A percentile compares a stretch with the other conserved stretches of the same genome.
Evolutionary conservation across 495 filamentous ascomycete genomes (phyloP).

Genomic region (Astrocystis sublimbata): DNA sequence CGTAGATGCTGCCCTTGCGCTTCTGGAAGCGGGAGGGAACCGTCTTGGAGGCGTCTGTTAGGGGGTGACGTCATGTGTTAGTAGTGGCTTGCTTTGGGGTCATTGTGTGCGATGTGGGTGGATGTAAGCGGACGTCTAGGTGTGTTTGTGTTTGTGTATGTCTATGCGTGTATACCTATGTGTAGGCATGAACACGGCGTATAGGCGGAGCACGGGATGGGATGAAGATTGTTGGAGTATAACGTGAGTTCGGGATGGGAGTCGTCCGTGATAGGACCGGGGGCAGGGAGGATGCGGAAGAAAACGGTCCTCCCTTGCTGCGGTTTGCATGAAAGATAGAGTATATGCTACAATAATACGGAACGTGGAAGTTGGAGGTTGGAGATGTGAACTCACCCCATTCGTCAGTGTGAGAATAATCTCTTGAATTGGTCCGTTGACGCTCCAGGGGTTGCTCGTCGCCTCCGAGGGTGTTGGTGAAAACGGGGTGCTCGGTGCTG

Average conservation of each 20-base stretch:
- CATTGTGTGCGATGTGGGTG: not conserved
- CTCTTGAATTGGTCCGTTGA: slow-evolving; percentile 26
- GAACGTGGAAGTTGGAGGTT: not conserved
- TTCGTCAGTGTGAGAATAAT: slow-evolving; percentile 39
- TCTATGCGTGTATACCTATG: not conserved
- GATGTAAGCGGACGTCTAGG: not conserved
- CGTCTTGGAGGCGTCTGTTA: slow-evolving; percentile 59
- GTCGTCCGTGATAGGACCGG: not conserved
- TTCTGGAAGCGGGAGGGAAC: slow-evolving; percentile 63
- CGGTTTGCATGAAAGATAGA: not conserved
- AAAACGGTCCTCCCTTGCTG: too few relatives aligned
- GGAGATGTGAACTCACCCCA: slow-evolving; percentile 41
- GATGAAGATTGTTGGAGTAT: not conserved
- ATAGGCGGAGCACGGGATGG: too few relatives aligned
- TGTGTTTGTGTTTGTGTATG: not conserved
- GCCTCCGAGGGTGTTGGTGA: slow-evolving; percentile 23
- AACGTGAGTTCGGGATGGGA: not conserved
- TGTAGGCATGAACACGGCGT: too few relatives aligned
- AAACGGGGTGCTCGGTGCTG: slow-evolving; percentile 19
- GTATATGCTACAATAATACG: too few relatives aligned
- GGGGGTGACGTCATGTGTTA: slow-evolving; percentile 20
- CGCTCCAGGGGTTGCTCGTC: slow-evolving; percentile 13
- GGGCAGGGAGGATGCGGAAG: not conserved
- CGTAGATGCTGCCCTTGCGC: slow-evolving; percentile 63
- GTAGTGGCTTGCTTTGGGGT: not conserved